Base-by-base conservation (phyloP, 225 moss, liverwort and hornwort genomes). In the Climacium dendroides region DNA sequence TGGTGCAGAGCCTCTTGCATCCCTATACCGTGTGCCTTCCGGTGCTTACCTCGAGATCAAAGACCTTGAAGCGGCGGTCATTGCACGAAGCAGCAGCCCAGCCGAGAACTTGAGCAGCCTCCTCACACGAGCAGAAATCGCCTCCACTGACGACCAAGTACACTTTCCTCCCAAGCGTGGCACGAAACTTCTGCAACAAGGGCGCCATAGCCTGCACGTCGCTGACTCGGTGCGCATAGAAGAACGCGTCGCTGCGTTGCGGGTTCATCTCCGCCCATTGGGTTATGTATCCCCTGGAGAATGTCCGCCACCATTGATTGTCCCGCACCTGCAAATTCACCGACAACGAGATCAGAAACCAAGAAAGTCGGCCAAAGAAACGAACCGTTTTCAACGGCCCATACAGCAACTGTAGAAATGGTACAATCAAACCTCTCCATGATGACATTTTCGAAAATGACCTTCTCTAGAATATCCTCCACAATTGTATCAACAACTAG, bases 211-310 rank as follows among this genome's bases (percentile, higher is more conserved):
- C 90, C 72, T 75, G 79, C 55, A 96, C 88, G 67, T 98, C 98
- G 47, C 88, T 91, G 67, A 96, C 58, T 53, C 91, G 91, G 83
- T 98, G 95, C 25, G 95, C 96, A 55, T 93, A 96, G 89, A 98
- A 96, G 19, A 98, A 84, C 29, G 85, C 98, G 87, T 98, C 98
- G 88, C 92, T 86, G 87, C 89, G 95, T 86, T 98, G 98, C 55
- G 98, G 98, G 84, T 96, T 79, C 96, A 98, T 98, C 67, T 91
- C 91, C 54, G 98, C 98, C 98, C 98, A 98, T 80, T 98, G 98
- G 6, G 98, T 98, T 28, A 96, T 87, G 75, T 95, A 98, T 26
- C 98, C 98, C 65, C 96, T 89, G 57, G 95, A 90, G 71, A 98
- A 70, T 8, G 91, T 59, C 66, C 96, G 94, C 98, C 98, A 98